Conservation (phyloP, 23 red algal species). For the Gracilaria caudata region DNA sequence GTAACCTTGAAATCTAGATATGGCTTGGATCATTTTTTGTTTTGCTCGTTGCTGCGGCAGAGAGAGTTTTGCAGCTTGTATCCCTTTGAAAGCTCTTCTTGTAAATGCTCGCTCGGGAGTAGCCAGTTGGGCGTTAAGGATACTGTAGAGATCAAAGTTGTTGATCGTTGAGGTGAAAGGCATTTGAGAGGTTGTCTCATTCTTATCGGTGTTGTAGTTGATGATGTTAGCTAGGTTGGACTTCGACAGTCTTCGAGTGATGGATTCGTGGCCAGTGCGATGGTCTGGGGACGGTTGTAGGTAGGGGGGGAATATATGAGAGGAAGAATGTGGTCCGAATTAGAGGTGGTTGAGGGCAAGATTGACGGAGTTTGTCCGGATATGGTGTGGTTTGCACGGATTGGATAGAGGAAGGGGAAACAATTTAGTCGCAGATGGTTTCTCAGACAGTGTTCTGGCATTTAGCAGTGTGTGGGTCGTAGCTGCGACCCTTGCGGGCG, state of each 20-base stretch:
- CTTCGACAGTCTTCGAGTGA: neutral
- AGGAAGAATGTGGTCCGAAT: neutral
- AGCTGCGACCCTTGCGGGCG: neutral
- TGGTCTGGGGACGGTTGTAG: neutral
- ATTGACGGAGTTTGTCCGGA: neutral
- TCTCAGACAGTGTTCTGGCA: neutral
- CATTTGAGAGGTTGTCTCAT: neutral
- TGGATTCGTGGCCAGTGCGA: neutral
- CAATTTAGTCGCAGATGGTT: neutral
- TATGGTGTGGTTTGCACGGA: neutral
- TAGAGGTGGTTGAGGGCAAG: neutral
- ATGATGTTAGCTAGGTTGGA: neutral
- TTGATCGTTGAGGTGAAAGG: neutral
- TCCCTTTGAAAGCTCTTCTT: neutral
- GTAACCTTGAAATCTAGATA: neutral
- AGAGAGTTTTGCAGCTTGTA: neutral
- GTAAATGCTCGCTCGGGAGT: neutral
- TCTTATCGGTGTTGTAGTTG: neutral
- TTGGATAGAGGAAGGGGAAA: neutral
- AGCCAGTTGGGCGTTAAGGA: neutral
- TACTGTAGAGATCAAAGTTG: neutral
- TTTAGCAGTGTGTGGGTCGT: neutral
- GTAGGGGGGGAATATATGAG: too few species aligned
- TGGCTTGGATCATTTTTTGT: neutral
- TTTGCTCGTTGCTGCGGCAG: neutral